Conservation (phyloP, 495 filamentous ascomycete species). For the Beverwykella pulmonaria region DNA sequence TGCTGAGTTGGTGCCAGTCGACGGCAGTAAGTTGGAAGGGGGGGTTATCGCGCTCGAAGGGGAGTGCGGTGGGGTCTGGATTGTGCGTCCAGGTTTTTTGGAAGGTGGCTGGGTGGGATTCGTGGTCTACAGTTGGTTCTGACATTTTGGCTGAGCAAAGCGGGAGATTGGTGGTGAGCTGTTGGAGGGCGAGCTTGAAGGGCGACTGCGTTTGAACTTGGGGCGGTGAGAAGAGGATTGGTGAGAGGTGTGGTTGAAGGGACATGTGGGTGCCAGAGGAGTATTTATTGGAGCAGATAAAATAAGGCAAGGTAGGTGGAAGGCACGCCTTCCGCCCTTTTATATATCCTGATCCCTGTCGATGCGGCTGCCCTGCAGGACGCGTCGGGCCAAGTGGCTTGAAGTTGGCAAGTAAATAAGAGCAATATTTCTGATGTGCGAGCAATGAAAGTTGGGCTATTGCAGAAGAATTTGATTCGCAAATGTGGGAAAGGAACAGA, state of each 20-base stretch:
- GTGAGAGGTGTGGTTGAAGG: not conserved
- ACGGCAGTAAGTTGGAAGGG: slow-evolving; percentile 45
- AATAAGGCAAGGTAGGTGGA: not conserved
- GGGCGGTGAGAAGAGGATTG: not conserved
- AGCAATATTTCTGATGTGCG: too few relatives aligned
- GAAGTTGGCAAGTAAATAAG: not conserved
- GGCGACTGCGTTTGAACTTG: not conserved
- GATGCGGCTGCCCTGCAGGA: not conserved
- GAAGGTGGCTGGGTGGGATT: slow-evolving; percentile 23
- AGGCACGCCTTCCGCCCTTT: not conserved
- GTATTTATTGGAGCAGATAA: not conserved
- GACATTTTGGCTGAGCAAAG: not conserved
- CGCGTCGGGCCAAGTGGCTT: not conserved
- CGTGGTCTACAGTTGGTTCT: not conserved
- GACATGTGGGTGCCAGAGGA: not conserved
- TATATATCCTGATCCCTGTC: not conserved
- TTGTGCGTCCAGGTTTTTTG: slow-evolving; percentile 26
- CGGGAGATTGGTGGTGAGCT: not conserved
- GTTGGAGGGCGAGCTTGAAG: not conserved
- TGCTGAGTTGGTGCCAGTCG: slow-evolving; percentile 42
- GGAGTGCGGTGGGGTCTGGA: slow-evolving; percentile 31
- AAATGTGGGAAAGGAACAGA: too few relatives aligned
- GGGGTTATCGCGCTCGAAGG: slow-evolving; percentile 36
- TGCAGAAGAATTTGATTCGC: too few relatives aligned
- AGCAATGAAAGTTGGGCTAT: too few relatives aligned